Conservation (phyloP, 1,284 basidiomycete species). For the Tetrapyrgos nigripes region DNA sequence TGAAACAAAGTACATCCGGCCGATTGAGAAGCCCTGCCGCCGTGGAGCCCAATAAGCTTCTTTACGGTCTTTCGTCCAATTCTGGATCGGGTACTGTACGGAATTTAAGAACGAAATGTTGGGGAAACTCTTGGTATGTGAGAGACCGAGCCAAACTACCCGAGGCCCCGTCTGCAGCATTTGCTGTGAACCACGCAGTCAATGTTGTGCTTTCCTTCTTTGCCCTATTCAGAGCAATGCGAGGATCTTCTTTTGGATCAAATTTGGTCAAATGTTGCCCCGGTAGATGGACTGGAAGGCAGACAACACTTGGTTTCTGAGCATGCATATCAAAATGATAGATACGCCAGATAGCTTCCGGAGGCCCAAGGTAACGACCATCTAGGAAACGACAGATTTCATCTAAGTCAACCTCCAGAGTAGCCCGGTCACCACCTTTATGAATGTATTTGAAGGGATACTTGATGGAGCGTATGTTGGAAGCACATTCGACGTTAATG, state of each 20-base stretch:
- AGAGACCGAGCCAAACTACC: constrained; percentile 26
- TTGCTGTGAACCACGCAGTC: constrained; percentile 49
- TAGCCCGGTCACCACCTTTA: constrained; percentile 49
- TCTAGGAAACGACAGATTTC: constrained; percentile 39
- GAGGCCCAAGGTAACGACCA: constrained; percentile 36
- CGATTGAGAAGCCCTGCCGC: constrained; percentile 33
- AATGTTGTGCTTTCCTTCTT: constrained; percentile 35
- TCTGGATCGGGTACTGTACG: no score
- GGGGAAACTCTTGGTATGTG: constrained; percentile 50
- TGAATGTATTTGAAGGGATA: constrained; percentile 55
- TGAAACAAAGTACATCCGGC: constrained; percentile 42
- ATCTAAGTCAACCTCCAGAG: constrained; percentile 36
- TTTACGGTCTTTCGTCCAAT: constrained; percentile 4
- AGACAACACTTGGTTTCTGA: constrained; percentile 40
- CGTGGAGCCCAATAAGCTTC: constrained; percentile 34
- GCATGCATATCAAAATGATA: constrained; percentile 39
- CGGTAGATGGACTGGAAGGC: constrained; percentile 44
- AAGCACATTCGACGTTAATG: constrained; percentile 39
- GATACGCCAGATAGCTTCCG: constrained; percentile 38
- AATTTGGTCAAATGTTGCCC: constrained; percentile 43
- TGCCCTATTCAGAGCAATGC: constrained; percentile 30
- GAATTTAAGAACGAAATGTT: constrained; percentile 32
- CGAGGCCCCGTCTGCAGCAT: constrained; percentile 29
- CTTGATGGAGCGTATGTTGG: constrained; percentile 41
- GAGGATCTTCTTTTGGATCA: constrained; percentile 32